Evolutionary conservation across 2,329 filamentous ascomycete species (phyloP).

Genomic region (Colletotrichum brevisporum): DNA sequence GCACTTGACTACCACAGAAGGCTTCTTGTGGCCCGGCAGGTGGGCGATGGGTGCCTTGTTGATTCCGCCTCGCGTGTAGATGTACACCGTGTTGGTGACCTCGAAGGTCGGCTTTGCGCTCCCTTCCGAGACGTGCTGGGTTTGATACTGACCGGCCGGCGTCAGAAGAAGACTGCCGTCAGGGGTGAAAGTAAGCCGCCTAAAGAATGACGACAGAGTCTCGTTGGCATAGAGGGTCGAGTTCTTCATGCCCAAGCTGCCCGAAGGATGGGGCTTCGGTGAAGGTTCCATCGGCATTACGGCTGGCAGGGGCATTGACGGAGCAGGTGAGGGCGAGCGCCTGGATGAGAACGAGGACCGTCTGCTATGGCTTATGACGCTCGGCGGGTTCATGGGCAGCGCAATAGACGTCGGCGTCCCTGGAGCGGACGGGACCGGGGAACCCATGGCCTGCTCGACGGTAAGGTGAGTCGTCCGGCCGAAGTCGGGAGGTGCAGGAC

Average conservation of each 20-base stretch:
- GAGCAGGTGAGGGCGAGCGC: slow-evolving; percentile 92
- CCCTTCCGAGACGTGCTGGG: slow-evolving; percentile 74
- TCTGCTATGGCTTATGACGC: slow-evolving; percentile 71
- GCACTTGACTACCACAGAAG: slow-evolving; percentile 94
- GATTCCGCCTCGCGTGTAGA: slow-evolving; percentile 95
- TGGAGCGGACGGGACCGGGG: slow-evolving; percentile 90
- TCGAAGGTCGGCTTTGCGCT: slow-evolving; percentile 85
- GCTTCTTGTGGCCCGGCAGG: slow-evolving; percentile 97
- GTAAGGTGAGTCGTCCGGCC: slow-evolving; percentile 76
- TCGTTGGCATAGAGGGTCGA: slow-evolving; percentile 96
- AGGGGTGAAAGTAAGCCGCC: slow-evolving; percentile 92
- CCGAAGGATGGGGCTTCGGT: slow-evolving; percentile 78
- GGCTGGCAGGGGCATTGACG: slow-evolving; percentile 92
- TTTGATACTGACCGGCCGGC: slow-evolving; percentile 95
- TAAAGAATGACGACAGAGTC: slow-evolving; percentile 96
- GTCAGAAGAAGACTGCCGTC: slow-evolving; percentile 96
- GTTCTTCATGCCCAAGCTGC: slow-evolving; percentile 80
- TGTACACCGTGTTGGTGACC: slow-evolving; percentile 96
- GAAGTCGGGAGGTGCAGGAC: slow-evolving; percentile 90
- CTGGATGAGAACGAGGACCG: slow-evolving; percentile 94
- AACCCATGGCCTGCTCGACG: slow-evolving; percentile 73
- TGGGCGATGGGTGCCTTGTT: slow-evolving; percentile 97
- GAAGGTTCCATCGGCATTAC: slow-evolving; percentile 95
- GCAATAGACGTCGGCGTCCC: slow-evolving; percentile 91
- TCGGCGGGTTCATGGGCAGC: slow-evolving; percentile 97